Evolutionary conservation across 1,284 basidiomycete genomes (phyloP).

Genomic region (Ganoderma lucidum): DNA sequence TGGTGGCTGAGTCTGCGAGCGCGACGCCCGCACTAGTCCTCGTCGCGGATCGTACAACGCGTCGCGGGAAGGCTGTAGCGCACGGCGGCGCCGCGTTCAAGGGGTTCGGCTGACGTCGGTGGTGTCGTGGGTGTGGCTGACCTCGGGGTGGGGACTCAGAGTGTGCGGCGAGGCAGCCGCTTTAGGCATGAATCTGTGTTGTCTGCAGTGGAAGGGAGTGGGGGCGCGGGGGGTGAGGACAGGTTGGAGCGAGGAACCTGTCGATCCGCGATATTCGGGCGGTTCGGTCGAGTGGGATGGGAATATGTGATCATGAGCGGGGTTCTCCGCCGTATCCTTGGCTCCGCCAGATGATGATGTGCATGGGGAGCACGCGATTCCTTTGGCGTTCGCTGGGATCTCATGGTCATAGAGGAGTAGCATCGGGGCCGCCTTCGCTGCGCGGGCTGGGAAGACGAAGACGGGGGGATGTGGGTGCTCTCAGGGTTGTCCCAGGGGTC

Average conservation of each 20-base stretch:
- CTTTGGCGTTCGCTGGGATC: slow-evolving; percentile 32
- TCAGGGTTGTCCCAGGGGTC: not conserved
- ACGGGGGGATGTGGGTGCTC: not conserved
- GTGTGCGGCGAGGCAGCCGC: slow-evolving; percentile 32
- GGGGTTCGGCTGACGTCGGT: slow-evolving; percentile 29
- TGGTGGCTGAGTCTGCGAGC: slow-evolving; percentile 35
- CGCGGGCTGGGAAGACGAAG: not conserved
- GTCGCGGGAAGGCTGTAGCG: slow-evolving; percentile 35
- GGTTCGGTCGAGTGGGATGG: slow-evolving; percentile 2
- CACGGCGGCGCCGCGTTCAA: slow-evolving; percentile 25
- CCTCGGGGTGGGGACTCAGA: slow-evolving; percentile 37
- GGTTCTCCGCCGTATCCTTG: slow-evolving; percentile 8
- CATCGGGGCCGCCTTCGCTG: not conserved
- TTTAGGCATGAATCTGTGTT: slow-evolving; percentile 34
- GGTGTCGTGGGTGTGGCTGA: slow-evolving; percentile 12
- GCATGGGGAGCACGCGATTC: slow-evolving; percentile 37
- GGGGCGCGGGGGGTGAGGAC: not conserved
- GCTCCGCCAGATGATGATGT: slow-evolving; percentile 32
- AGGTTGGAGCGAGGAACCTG: not conserved
- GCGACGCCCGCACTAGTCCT: not conserved
- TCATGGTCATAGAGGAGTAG: slow-evolving; percentile 35
- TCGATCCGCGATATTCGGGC: not conserved
- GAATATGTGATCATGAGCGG: not conserved
- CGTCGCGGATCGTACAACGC: not conserved
- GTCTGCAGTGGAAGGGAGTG: slow-evolving; percentile 25